Evolutionary conservation across 345 rosid species (phyloP), one percentile per base, ranked within the genome.

Genomic region (Eucalyptus viminalis): DNA sequence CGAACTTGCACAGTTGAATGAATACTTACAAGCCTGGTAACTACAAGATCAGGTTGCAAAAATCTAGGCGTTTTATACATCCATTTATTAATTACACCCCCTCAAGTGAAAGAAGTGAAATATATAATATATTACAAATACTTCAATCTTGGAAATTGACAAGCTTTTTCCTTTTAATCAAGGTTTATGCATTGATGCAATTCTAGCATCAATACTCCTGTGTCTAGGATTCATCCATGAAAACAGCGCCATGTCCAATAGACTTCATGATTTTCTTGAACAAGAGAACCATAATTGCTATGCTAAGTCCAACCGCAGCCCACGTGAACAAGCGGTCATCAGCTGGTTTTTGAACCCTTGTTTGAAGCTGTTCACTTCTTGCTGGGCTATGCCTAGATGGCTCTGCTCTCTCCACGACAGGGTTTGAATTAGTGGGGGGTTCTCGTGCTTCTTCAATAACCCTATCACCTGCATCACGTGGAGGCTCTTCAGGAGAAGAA

Each of bases 301-400:
- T 86, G 53, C 98, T 93, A 60, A 98, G 97, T 86, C 98, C 99
- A 67, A 96, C 95, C 1, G 97, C 98, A 17, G 99, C 99, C 98
- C 90, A 94, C 3, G 98, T 95, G 91, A 97, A 95, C 86, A 97
- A 47, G 51, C 95, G 94, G 90, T 97, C 99, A 88, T 96, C 99
- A 31, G 94, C 95, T 37, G 96, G 96, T 91, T 86, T 96, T 86
- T 93, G 97, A 89, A 92, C 93, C 92, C 92, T 92, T 31, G 90
- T 87, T 81, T 50, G 93, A 58, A 72, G 96, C 89, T 89, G 92
- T 69, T 83, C 88, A 34, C 47, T 89, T 8, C 87, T 62, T 50
- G 92, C 88, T 45, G 92, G 95, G 91, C 91, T 88, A 90, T 94
- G 92, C 86, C 88, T 91, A 40, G 72, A 37, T 76, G 85, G 91